Conservation (phyloP, 2,329 filamentous ascomycete genomes). For the Fusarium penzigii region DNA sequence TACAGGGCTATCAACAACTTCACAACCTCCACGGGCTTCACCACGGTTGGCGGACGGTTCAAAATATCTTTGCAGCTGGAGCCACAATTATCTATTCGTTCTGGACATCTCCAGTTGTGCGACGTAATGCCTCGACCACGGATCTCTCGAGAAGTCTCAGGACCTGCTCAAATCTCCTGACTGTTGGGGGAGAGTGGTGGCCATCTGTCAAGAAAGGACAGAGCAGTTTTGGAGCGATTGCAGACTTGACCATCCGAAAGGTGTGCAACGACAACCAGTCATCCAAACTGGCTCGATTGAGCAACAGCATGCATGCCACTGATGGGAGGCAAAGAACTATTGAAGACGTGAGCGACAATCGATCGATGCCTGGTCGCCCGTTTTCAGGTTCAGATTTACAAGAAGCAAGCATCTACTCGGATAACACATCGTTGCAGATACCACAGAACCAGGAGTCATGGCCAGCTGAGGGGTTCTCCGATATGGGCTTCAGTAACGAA, state of each 20-base stretch:
- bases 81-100: conserved; percentile 41
- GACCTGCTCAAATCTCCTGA: conserved; percentile 38
- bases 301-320: not conserved
- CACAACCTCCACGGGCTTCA: conserved; percentile 33
- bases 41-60: conserved; percentile 39
- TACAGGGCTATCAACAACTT: conserved; percentile 33
- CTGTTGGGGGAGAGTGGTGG: conserved; percentile 43
- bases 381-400: too few species aligned
- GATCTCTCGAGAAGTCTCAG: conserved; percentile 25
- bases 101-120: conserved; percentile 33
- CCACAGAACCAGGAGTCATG: too few species aligned
- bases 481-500: not conserved
- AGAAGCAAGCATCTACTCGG: too few species aligned
- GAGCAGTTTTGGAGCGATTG: conserved; percentile 29
- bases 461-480: not conserved
- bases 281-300: conserved; percentile 5
- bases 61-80: conserved; percentile 39
- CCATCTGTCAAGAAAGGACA: conserved; percentile 36
- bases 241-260: conserved; percentile 12
- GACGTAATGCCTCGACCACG: conserved; percentile 20
- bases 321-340: too few species aligned
- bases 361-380: too few species aligned
- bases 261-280: conserved; percentile 7
- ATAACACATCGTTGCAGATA: too few species aligned
- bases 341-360: too few species aligned